Percentiles rank a stretch among this genome's conserved stretches.
These are phyloP conservation scores for Sporisorium graminicola DNA, from an alignment of 1,284 basidiomycete species.

Conservation along the genomic window DNA sequence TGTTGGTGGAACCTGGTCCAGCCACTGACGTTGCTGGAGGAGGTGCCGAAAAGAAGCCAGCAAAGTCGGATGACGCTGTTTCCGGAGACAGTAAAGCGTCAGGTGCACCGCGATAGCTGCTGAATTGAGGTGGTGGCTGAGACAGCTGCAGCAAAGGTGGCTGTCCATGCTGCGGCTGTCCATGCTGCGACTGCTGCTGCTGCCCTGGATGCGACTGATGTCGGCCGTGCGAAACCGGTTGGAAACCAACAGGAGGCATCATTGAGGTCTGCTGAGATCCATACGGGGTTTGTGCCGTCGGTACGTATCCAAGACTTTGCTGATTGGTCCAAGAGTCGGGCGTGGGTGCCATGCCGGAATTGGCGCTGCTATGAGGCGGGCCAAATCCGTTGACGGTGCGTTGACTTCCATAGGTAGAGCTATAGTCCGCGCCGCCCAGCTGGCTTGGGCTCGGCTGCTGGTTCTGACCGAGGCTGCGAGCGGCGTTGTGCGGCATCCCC, in stretches of 20 bases:
- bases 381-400: slow-evolving; percentile 22
- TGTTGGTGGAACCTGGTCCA: not conserved
- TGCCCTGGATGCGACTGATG: slow-evolving; percentile 20
- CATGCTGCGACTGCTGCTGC: too few relatives aligned
- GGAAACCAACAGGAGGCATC: slow-evolving; percentile 16
- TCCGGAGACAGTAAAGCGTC: slow-evolving; percentile 31
- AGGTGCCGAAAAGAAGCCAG: slow-evolving; percentile 26
- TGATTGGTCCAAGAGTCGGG: slow-evolving; percentile 33
- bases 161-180: slow-evolving; percentile 19
- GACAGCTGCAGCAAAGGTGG: slow-evolving; percentile 26
- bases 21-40: not conserved
- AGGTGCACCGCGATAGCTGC: slow-evolving; percentile 34
- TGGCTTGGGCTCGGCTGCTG: slow-evolving; percentile 12
- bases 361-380: not conserved
- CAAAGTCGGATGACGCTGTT: slow-evolving; percentile 29
- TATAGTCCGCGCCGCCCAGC: slow-evolving; percentile 23
- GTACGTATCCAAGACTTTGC: slow-evolving; percentile 5
- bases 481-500: slow-evolving; percentile 20
- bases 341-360: slow-evolving; percentile 1
- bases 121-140: slow-evolving; percentile 35
- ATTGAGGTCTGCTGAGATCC: slow-evolving; percentile 26
- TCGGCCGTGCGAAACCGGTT: slow-evolving; percentile 11
- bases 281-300: slow-evolving; percentile 24
- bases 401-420: slow-evolving; percentile 28
- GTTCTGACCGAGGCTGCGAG: slow-evolving; percentile 9